These are phyloP conservation scores for Candida verbasci DNA, from an alignment of 805 yeast species.

Conservation along the genomic window DNA sequence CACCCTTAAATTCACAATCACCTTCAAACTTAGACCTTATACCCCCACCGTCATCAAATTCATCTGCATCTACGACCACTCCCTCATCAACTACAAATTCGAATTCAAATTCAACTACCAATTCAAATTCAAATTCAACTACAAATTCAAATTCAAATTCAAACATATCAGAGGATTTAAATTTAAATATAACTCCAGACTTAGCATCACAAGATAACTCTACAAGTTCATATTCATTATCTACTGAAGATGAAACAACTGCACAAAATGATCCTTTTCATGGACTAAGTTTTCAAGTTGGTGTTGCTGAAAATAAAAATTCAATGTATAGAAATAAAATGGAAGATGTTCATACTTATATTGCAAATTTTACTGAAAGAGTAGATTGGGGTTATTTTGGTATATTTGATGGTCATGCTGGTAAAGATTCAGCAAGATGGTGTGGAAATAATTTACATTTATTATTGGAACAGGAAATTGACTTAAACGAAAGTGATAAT, in stretches of 20 bases:
- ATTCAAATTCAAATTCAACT: neutral
- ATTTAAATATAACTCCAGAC: neutral
- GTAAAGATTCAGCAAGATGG: constrained; percentile 89
- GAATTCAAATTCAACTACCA: neutral
- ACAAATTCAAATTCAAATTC: neutral
- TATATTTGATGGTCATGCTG: constrained; percentile 96
- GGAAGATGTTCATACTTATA: constrained; percentile 96
- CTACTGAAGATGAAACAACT: neutral
- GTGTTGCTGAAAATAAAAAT: constrained; percentile 89
- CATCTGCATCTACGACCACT: neutral
- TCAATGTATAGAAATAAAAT: constrained; percentile 74
- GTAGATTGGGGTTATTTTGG: constrained; percentile 95
- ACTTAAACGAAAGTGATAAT: constrained; percentile 1
- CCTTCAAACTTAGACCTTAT: too few relatives aligned
- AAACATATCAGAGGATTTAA: too few relatives aligned
- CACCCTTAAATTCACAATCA: too few relatives aligned
- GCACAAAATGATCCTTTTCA: constrained; percentile 40
- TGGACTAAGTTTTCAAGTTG: constrained; percentile 72
- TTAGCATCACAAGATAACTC: neutral
- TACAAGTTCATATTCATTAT: neutral
- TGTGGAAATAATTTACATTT: constrained; percentile 84
- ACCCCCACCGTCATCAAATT: too few relatives aligned
- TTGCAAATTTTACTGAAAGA: constrained; percentile 87
- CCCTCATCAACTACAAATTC: neutral
- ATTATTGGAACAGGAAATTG: constrained; percentile 55